Conservation (phyloP, 805 yeast genomes). For the Starmera pachycereana region DNA sequence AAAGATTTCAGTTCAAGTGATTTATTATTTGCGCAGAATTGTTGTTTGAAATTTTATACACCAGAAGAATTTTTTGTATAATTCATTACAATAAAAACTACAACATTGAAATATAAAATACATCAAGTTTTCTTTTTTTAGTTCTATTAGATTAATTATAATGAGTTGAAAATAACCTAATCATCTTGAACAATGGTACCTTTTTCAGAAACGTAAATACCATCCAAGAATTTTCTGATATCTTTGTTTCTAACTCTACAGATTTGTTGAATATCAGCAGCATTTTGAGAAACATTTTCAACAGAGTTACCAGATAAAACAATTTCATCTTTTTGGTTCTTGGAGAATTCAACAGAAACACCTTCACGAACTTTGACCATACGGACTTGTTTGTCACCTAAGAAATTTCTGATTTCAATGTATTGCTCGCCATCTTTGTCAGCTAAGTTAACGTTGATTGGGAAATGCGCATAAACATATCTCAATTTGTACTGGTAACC, state of each 20-base stretch:
- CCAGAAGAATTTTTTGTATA: constrained; percentile 60
- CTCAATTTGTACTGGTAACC: constrained; percentile 99
- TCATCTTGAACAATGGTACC: constrained; percentile 72
- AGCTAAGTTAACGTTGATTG: constrained; percentile 92
- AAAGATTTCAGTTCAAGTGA: constrained; percentile 80
- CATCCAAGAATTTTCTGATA: constrained; percentile 99
- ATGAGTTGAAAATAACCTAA: constrained; percentile 10
- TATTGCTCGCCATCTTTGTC: constrained; percentile 62
- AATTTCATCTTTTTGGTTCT: constrained; percentile 90
- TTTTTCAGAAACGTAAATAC: constrained; percentile 97
- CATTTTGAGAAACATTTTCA: constrained; percentile 95
- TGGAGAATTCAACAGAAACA: constrained; percentile 73
- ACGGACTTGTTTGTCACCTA: constrained; percentile 99
- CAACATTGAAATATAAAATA: no score
- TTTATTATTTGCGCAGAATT: constrained; percentile 48
- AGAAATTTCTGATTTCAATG: constrained; percentile 98
- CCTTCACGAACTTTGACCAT: constrained; percentile 79
- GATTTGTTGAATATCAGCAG: constrained; percentile 96
- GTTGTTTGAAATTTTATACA: constrained; percentile 42
- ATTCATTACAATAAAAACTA: not conserved
- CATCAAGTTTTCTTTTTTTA: no score
- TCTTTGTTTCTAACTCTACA: constrained; percentile 99
- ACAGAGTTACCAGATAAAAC: constrained; percentile 89
- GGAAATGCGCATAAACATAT: constrained; percentile 99
- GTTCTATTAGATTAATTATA: no score